Percentiles rank a stretch among this genome's conserved stretches.
phyloP scores from a whole-genome alignment of 1,284 basidiomycete species.

The Psilocybe mexicana region DNA sequence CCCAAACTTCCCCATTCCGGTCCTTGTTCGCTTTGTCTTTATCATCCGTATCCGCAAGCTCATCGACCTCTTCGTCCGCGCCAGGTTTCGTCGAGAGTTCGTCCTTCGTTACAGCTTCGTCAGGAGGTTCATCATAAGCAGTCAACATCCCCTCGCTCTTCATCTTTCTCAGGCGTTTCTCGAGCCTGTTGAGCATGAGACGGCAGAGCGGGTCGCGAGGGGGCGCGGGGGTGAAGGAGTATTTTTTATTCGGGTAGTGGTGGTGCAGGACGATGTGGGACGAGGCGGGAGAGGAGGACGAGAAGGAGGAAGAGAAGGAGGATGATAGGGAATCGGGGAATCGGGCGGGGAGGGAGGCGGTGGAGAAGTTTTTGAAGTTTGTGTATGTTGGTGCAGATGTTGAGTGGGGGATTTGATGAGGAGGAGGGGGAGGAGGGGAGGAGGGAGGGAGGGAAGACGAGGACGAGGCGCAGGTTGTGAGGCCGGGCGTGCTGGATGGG shows the following conservation, averaged over 20 bases:
- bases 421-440: conserved; percentile 1
- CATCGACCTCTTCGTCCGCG: no score
- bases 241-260: conserved; percentile 26
- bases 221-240: conserved; percentile 34
- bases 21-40: conserved; percentile 17
- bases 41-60: no score
- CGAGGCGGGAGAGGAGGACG: background rate
- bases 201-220: conserved; percentile 30
- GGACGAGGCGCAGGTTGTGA: conserved; percentile 13
- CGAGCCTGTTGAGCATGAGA: conserved; percentile 32
- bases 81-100: no score
- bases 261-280: conserved; percentile 16
- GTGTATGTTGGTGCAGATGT: conserved; percentile 13
- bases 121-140: conserved; percentile 17
- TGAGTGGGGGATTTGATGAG: background rate
- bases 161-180: conserved; percentile 32
- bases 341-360: conserved; percentile 16
- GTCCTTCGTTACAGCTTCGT: no score
- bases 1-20: conserved; percentile 22
- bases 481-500: conserved; percentile 9
- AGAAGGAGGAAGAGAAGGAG: no score
- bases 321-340: no score
- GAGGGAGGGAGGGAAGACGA: conserved; percentile 13
- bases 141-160: conserved; percentile 33
- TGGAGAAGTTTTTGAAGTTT: conserved; percentile 12